phyloP scores from a whole-genome alignment of 495 filamentous ascomycete genomes.

The Saxophila tyrrhenica region DNA sequence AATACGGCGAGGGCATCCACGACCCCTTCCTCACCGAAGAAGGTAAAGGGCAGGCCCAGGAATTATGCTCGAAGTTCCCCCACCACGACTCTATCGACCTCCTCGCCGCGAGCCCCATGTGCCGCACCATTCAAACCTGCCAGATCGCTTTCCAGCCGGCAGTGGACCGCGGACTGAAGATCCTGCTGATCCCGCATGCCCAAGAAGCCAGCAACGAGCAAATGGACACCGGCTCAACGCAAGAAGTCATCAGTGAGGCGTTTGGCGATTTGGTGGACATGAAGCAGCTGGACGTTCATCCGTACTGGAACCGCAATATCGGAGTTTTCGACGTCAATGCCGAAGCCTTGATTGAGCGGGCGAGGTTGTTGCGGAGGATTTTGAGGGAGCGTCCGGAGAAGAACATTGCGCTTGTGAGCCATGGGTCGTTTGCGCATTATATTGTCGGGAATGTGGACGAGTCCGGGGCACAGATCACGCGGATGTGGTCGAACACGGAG shows the following conservation, averaged over 20 bases:
- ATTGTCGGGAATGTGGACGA: conserved; percentile 1
- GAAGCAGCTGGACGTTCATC: not conserved
- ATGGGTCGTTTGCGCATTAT: conserved; percentile 3
- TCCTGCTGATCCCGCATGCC: conserved; percentile 4
- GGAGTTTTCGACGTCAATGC: not conserved
- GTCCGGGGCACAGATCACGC: not conserved
- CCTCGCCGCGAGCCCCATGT: conserved; percentile 4
- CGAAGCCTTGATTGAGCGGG: not conserved
- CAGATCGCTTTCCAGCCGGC: not conserved
- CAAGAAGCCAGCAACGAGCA: conserved; percentile 3
- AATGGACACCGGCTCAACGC: conserved; percentile 2
- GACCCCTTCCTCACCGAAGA: conserved; percentile 3
- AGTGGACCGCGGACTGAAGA: not conserved
- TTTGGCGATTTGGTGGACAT: conserved; percentile 1
- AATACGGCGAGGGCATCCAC: conserved; percentile 1
- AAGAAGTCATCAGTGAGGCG: not conserved
- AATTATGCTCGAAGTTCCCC: not conserved
- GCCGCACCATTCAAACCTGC: conserved; percentile 7
- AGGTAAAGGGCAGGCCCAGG: not conserved
- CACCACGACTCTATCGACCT: conserved; percentile 7
- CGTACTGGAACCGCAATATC: conserved; percentile 1
- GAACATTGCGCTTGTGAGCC: conserved; percentile 2
- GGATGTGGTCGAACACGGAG: conserved; percentile 7
- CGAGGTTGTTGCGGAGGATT: not conserved
- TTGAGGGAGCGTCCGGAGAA: conserved; percentile 1